Evolutionary conservation across 1,284 basidiomycete species (phyloP), one percentile per base, ranked within the genome.

Genomic region (Termitomyces sp.): DNA sequence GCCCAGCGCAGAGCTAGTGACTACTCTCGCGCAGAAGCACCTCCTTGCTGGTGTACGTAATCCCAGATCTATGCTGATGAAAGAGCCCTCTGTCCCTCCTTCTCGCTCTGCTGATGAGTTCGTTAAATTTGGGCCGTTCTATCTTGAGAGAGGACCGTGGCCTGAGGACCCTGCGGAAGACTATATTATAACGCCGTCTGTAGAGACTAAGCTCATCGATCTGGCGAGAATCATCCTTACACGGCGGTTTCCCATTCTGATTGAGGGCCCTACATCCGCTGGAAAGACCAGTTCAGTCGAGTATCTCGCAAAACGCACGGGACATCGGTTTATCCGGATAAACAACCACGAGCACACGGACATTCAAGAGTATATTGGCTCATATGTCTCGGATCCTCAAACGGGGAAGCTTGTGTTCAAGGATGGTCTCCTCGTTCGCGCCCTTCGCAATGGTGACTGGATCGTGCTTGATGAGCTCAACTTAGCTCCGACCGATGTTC

Each of bases 261-360:
- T 99, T 59, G 97, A 99, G 73, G 97, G 97, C 2, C 97, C 97
- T 0, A 99, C 97, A 0, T 98, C 96, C 1, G 92, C 90, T 52
- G 97, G 97, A 40, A 99, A 99, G 75, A 99, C 97, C 1, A 96
- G 92, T 67, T 92, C 97, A 0, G 87, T 99, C 55, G 95, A 98
- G 73, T 98, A 97, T 70, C 83, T 99, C 21, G 96, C 97, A 1
- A 84, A 84, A 57, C 81, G 91, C 56, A 98, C 96, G 0, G 96
- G 97, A 0, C 97, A 99, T 74, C 83, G 84, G 30, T 99, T 99
- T 68, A 88, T 99, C 28, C 91, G 97, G 36, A 98, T 99, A 81
- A 99, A 99, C 75, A 99, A 99, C 66, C 97, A 99, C 73, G 97
- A 99, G 65, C 97, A 99, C 68, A 99, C 97, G 4, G 97, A 99